These are phyloP conservation scores for Pythium sukuiense DNA, from an alignment of 352 stramenopile species.

Conservation along the genomic window DNA sequence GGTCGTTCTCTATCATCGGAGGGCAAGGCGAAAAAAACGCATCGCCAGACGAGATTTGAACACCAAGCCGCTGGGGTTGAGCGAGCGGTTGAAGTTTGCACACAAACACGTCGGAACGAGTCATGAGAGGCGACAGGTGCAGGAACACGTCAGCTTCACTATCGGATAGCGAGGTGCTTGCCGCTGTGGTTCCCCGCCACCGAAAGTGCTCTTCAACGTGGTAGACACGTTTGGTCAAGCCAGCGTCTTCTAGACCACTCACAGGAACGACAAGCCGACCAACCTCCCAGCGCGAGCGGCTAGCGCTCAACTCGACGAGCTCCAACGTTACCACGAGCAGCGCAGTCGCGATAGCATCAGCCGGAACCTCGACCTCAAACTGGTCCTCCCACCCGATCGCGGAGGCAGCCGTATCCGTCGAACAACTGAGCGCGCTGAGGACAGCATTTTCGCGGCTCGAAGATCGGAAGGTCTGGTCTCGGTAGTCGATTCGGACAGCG, in stretches of 20 bases:
- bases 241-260: slow-evolving; percentile 40
- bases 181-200: slow-evolving; percentile 11
- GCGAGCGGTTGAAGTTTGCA: slow-evolving; percentile 33
- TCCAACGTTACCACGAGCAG: slow-evolving; percentile 51
- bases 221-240: slow-evolving; percentile 30
- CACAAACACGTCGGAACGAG: slow-evolving; percentile 40
- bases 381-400: slow-evolving; percentile 62
- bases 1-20: not conserved
- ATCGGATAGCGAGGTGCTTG: not conserved
- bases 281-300: slow-evolving; percentile 42
- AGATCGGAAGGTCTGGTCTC: slow-evolving; percentile 39
- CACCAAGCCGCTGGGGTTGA: slow-evolving; percentile 36
- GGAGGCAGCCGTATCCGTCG: slow-evolving; percentile 18
- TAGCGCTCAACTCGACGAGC: slow-evolving; percentile 35
- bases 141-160: slow-evolving; percentile 62
- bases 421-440: slow-evolving; percentile 26
- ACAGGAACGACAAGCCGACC: slow-evolving; percentile 41
- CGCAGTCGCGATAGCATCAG: slow-evolving; percentile 21
- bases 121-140: slow-evolving; percentile 58
- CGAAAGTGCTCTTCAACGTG: slow-evolving; percentile 60
- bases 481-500: slow-evolving; percentile 49
- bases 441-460: slow-evolving; percentile 51
- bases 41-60: slow-evolving; percentile 69
- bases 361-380: slow-evolving; percentile 54
- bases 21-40: slow-evolving; percentile 44